Percentiles rank a stretch among this genome's conserved stretches.
phyloP scores from a whole-genome alignment of 495 filamentous ascomycete genomes.

The Lasiosphaeriaceae sp. region DNA sequence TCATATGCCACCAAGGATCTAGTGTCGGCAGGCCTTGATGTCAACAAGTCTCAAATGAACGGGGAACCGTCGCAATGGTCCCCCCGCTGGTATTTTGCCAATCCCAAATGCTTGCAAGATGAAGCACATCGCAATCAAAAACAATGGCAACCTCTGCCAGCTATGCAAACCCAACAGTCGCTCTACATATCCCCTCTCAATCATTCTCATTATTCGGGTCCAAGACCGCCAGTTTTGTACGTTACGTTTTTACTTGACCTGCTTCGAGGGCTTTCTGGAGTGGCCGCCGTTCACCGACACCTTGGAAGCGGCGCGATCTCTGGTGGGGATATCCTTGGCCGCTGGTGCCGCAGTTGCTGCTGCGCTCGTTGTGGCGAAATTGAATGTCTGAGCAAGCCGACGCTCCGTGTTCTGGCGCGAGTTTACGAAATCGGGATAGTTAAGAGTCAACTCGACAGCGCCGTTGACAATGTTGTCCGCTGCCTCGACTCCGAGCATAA shows the following conservation, averaged over 20 bases:
- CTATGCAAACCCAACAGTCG: background rate
- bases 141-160: background rate
- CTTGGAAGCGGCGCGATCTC: conserved; percentile 32
- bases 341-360: conserved; percentile 13
- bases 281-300: conserved; percentile 23
- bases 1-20: background rate
- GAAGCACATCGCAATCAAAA: background rate
- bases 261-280: conserved; percentile 32
- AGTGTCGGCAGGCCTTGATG: background rate
- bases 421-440: conserved; percentile 99
- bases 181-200: background rate
- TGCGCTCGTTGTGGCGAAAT: conserved; percentile 12
- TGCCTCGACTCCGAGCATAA: conserved; percentile 98
- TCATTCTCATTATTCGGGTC: background rate
- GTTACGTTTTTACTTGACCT: conserved; percentile 2
- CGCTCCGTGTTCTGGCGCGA: conserved; percentile 82
- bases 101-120: conserved; percentile 6
- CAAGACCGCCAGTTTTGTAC: background rate
- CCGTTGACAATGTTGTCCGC: conserved; percentile 94
- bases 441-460: conserved; percentile 90
- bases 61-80: background rate
- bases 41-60: background rate
- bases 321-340: conserved; percentile 31
- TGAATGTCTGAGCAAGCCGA: conserved; percentile 68
- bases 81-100: conserved; percentile 6